Evolutionary conservation across 305 asterid species (phyloP), one percentile per base, ranked within the genome.

Genomic region (Ilex paraguariensis): DNA sequence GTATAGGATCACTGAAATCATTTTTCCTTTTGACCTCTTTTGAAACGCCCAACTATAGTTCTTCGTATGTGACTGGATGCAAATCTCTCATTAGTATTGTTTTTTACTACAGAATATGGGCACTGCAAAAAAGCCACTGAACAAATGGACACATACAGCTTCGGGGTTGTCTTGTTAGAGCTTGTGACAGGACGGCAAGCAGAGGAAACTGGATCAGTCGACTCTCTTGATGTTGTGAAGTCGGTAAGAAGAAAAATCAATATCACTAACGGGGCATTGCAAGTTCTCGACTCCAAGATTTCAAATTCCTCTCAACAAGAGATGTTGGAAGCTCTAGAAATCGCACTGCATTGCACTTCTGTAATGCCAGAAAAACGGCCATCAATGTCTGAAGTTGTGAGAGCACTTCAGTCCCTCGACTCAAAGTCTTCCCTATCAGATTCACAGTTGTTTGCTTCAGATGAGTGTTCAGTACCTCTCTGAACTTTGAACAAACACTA

Each of bases 181-280:
- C 84, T 90, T 21, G 56, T 90, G 66, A 87, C 95, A n/a, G 97
- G 97, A 10, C 70, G 82, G 46, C 71, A 48, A 61, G 88, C 97
- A 12, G 91, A 81, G 68, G 57, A 54, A 51, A 68, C 49, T 0
- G 78, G 71, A 55, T 48, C 78, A 3, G 67, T 59, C 46, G 75
- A 64, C 52, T 67, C 74, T 15, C 61, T 79, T 39, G 88, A 90
- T 64, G 87, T 90, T 11, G 91, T 90, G 49, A 81, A 75, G 67
- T 90, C 85, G 90, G 97, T 90, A 39, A 77, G 97, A 62, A 85
- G 95, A 73, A 90, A 90, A 72, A 74, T 90, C 45, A 86, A 88
- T 83, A 84, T 86, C 54, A 77, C 75, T 9, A 69, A 82, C 63
- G 97, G 95, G 40, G 71, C 82, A 49, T 10, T 63, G 49, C 80